A percentile compares a stretch with the other conserved stretches of the same genome.
Conservation (phyloP, 805 yeast species). For the Candida tammaniensis region DNA sequence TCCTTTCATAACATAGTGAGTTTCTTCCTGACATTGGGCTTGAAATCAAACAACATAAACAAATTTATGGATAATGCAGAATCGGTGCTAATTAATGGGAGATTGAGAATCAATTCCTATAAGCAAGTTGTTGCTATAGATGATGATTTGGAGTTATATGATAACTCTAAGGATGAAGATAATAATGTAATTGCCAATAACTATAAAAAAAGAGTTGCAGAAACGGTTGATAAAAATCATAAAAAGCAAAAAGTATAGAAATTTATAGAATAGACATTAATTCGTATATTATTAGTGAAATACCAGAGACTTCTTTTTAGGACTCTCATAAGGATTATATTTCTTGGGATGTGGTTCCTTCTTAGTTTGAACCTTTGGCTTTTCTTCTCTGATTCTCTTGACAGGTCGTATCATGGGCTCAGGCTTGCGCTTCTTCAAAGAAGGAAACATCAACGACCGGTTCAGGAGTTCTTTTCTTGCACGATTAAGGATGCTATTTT, state of each 20-base stretch:
- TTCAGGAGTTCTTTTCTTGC: conserved; percentile 35
- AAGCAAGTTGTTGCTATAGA: conserved; percentile 72
- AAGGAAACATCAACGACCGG: conserved; percentile 30
- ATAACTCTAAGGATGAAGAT: conserved; percentile 23
- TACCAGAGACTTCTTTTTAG: conserved; percentile 8
- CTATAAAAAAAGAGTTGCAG: conserved; percentile 7
- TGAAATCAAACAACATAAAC: conserved; percentile 60
- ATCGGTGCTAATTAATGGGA: conserved; percentile 66
- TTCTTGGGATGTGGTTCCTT: conserved; percentile 6
- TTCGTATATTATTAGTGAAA: conserved; percentile 4
- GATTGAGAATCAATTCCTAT: conserved; percentile 68
- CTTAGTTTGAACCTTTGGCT: conserved; percentile 1
- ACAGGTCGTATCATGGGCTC: conserved; percentile 5
- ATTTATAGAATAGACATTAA: conserved; percentile 1
- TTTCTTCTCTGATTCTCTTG: background rate
- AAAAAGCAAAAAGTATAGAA: conserved; percentile 3
- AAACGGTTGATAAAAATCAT: background rate
- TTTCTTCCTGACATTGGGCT: conserved; percentile 65
- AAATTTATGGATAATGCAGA: conserved; percentile 60
- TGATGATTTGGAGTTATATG: conserved; percentile 12
- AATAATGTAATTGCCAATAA: conserved; percentile 18
- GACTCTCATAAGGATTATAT: conserved; percentile 26
- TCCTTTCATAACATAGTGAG: conserved; percentile 66
- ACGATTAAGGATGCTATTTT: conserved; percentile 27
- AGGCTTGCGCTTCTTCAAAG: conserved; percentile 1